Base-by-base conservation (phyloP, 2,329 filamentous ascomycete species). In the Fusarium nodosum region DNA sequence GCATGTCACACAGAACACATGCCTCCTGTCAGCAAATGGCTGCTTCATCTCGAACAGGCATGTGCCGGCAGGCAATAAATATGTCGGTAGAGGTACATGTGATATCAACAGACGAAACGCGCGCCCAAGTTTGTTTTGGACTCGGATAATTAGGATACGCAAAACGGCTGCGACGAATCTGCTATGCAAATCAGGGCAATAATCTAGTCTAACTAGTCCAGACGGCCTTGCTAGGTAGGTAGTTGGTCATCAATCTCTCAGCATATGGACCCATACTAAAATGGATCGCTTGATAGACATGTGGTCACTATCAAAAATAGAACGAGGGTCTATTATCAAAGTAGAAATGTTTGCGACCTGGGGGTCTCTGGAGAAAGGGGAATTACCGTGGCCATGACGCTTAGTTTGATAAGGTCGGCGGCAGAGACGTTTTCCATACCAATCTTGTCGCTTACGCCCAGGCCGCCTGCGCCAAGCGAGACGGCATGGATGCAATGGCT, bases 1-100 rank as follows among this genome's bases (percentile, higher is more conserved):
- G 55, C 48, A 69, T 71, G 68, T 68, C 71, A 63, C 58, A 70
- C 52, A 66, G 41, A 53, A 51, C 41, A 56, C 60, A 33, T 60
- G 44, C 30, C 53, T 56, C 44, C 66, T 62, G 51, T 66, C 50
- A 67, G 57, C 48, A 54, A 51, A 20, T 50, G 56, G 56, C 52
- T 66, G 54, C 53, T 66, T 69, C 71, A 44, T 47, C 60, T 24
- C 34, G 11, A 64, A 38, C 54, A 66, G 65, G 60, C 66, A 74
- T 72, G 68, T 74, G 53, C 68, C 72, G 72, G 71, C 72, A 73
- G 72, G 72, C 69, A 69, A 66, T 51, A 59, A 65, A 63, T 57
- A 61, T 44, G 56, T 61, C 48, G 52, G 63, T 47, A 74, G 64
- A 65, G 52, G 52, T 65, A 34, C 66, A 51, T 30, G 47, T 28